Base-by-base conservation (phyloP, 768 basidiomycete genomes). In the Daedaleopsis sinensis region DNA sequence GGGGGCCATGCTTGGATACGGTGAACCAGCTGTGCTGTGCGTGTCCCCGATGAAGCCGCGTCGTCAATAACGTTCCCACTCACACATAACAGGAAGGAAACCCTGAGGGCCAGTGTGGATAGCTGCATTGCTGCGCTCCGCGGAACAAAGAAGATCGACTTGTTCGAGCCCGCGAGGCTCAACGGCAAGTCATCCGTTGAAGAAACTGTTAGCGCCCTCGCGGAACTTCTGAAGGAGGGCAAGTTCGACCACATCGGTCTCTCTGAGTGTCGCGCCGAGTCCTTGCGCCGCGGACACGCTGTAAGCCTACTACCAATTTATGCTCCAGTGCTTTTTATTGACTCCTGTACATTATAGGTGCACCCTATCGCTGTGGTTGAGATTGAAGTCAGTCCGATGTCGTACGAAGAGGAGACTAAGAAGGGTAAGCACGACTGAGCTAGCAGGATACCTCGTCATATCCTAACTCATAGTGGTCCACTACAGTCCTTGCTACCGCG, bases 371-470 rank as follows among this genome's bases (percentile, higher is more conserved):
- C 82, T n/a, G 77, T 82, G 18, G 83, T 85, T 10, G 87, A 90
- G 70, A 86, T 89, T 54, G 89, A 90, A 70, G 72, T 86, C 46
- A 87, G 85, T 62, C 80, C 83, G 2, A 86, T 83, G 77, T 75
- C 80, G 4, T 85, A 84, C 54, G 83, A 84, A 62, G 73, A 76
- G 16, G 77, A 84, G 49, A 79, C 83, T 16, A 78, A 77, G 63
- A 74, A 78, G n/a, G 79, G 78, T 78, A 51, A 16, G 39, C 27
- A 4, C 15, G 3, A n/a, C 1, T 1, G 3, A 15, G 10, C 2
- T 21, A 27, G 12, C 23, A 27, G 16, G 7, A 6, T 35, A 36
- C 19, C 3, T 42, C 3, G 3, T 11, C 46, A 23, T 35, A 15
- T 7, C 32, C 1, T 39, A 18, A 18, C 36, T 24, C 37, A 12